phyloP scores from a whole-genome alignment of 192 early-diverging fungal genomes.

The Physocladia obscura region DNA sequence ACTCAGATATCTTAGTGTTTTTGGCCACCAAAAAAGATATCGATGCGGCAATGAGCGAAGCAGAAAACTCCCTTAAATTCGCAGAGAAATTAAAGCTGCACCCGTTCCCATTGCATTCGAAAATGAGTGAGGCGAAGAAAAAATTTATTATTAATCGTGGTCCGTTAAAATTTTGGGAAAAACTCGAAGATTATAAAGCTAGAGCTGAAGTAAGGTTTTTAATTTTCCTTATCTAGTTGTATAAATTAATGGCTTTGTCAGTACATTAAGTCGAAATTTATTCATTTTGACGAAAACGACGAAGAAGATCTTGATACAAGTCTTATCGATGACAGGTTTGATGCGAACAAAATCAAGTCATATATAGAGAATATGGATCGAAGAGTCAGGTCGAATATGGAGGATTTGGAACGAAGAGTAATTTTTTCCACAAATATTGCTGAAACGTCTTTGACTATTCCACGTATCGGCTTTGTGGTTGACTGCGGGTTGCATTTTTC shows the following conservation, averaged over 20 bases:
- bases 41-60: not conserved
- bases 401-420: conserved; percentile 76
- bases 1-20: conserved; percentile 33
- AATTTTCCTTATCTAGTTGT: no score
- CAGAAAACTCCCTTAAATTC: not conserved
- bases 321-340: not conserved
- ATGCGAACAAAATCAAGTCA: not conserved
- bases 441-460: conserved; percentile 96
- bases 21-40: conserved; percentile 19
- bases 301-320: conserved; percentile 14
- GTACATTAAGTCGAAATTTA: not conserved
- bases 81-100: not conserved
- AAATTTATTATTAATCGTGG: conserved; percentile 19
- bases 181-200: not conserved
- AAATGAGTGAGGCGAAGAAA: conserved; percentile 12
- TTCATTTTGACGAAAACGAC: conserved; percentile 11
- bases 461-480: conserved; percentile 87
- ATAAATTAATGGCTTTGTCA: not conserved
- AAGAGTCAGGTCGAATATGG: conserved; percentile 57
- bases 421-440: conserved; percentile 97
- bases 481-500: conserved; percentile 74
- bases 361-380: conserved; percentile 53
- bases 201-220: no score
- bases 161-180: conserved; percentile 2
- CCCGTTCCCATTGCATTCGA: conserved; percentile 16